These are phyloP conservation scores for Aspergillus sp. DNA, from an alignment of 2,329 filamentous ascomycete genomes.

Conservation along the genomic window DNA sequence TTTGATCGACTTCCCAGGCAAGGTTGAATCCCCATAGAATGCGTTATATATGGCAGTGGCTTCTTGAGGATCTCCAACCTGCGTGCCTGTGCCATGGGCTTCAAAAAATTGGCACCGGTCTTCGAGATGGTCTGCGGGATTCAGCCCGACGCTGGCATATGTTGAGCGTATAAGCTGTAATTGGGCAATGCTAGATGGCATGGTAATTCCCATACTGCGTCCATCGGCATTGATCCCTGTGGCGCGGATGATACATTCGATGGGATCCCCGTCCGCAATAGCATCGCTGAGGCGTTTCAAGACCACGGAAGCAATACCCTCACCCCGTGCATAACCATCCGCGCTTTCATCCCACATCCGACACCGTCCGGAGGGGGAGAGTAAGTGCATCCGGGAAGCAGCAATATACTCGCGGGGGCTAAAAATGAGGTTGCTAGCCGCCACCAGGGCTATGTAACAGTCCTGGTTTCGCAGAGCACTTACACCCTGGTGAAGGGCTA, in stretches of 20 bases:
- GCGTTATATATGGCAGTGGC: constrained; percentile 27
- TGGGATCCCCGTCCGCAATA: constrained; percentile 48
- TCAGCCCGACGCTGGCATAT: constrained; percentile 43
- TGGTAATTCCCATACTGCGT: constrained; percentile 36
- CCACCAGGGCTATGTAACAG: constrained; percentile 25
- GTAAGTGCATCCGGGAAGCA: constrained; percentile 41
- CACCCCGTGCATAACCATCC: constrained; percentile 55
- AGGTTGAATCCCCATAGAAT: constrained; percentile 17
- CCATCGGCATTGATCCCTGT: constrained; percentile 42
- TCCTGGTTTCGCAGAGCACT: constrained; percentile 33
- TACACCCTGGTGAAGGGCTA: constrained; percentile 39
- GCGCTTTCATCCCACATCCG: constrained; percentile 51
- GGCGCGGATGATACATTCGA: constrained; percentile 43
- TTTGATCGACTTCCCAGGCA: constrained; percentile 6
- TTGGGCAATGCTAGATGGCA: constrained; percentile 42
- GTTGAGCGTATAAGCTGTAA: constrained; percentile 41
- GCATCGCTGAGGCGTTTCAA: constrained; percentile 55
- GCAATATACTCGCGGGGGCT: constrained; percentile 36
- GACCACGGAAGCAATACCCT: constrained; percentile 54
- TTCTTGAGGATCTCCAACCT: constrained; percentile 35
- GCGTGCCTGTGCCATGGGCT: constrained; percentile 49
- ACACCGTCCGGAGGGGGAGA: constrained; percentile 56
- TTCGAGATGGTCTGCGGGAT: constrained; percentile 23
- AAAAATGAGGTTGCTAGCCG: constrained; percentile 30
- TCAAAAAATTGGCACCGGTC: constrained; percentile 47